These are phyloP conservation scores for Lactarius psammicola DNA, from an alignment of 768 basidiomycete genomes.

Conservation along the genomic window DNA sequence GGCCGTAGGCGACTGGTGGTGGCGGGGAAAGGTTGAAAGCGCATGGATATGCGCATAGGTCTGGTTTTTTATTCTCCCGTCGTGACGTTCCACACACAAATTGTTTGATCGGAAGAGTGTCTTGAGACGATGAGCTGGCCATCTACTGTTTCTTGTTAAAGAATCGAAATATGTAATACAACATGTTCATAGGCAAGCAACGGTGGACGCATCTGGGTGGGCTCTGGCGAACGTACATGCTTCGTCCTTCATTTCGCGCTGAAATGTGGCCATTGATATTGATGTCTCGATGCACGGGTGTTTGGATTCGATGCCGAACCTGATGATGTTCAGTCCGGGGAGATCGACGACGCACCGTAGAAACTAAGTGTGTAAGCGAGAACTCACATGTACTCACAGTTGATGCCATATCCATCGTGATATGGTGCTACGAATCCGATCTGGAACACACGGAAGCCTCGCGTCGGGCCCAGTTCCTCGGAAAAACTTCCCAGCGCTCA, in stretches of 20 bases:
- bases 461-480: slow-evolving; percentile 84
- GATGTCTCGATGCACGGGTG: slow-evolving; percentile 67
- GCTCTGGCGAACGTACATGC: slow-evolving; percentile 26
- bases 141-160: neutral
- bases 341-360: slow-evolving; percentile 54
- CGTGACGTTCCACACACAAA: neutral
- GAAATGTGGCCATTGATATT: slow-evolving; percentile 54
- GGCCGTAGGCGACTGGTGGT: neutral
- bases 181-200: slow-evolving; percentile 16
- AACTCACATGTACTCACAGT: slow-evolving; percentile 83
- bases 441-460: slow-evolving; percentile 27
- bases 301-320: slow-evolving; percentile 94
- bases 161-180: slow-evolving; percentile 8
- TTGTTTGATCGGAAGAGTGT: neutral
- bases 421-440: slow-evolving; percentile 79
- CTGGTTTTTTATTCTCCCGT: neutral
- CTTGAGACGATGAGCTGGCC: neutral
- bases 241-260: slow-evolving; percentile 65
- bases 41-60: neutral
- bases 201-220: slow-evolving; percentile 2
- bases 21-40: neutral
- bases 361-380: slow-evolving; percentile 24
- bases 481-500: slow-evolving; percentile 84
- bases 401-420: slow-evolving; percentile 89
- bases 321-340: slow-evolving; percentile 70